Evolutionary conservation across 257 asterid genomes (phyloP).

Genomic region (Penstemon barbatus): DNA sequence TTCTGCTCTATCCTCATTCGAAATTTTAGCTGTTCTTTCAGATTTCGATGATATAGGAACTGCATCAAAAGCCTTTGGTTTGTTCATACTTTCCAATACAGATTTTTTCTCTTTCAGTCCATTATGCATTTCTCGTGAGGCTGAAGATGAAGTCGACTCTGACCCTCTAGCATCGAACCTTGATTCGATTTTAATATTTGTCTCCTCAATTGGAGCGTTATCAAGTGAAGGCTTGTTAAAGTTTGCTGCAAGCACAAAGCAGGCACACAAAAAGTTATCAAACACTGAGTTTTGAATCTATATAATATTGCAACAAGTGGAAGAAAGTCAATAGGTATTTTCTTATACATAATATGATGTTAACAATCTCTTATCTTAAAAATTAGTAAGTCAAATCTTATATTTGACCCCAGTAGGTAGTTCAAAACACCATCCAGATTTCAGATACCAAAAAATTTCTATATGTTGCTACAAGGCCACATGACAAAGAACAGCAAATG

Average conservation of each 20-base stretch:
- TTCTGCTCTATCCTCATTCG: conserved; percentile 39
- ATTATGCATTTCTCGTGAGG: conserved; percentile 38
- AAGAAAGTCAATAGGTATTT: too few species aligned
- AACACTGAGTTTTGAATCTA: conserved; percentile 24
- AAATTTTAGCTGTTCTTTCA: conserved; percentile 34
- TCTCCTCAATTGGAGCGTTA: conserved; percentile 35
- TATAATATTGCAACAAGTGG: background rate
- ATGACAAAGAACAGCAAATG: too few species aligned
- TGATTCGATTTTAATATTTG: conserved; percentile 34
- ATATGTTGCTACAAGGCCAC: background rate
- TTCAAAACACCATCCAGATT: too few species aligned
- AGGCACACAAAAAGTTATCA: conserved; percentile 24
- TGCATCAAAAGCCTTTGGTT: conserved; percentile 35
- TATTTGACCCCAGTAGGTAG: background rate
- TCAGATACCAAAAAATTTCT: background rate
- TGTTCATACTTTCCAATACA: conserved; percentile 41
- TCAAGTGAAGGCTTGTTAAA: conserved; percentile 33
- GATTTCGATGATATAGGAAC: conserved; percentile 54
- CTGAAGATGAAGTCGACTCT: conserved; percentile 46
- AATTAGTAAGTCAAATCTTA: conserved; percentile 1
- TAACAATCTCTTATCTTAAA: background rate
- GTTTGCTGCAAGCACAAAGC: conserved; percentile 27
- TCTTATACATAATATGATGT: background rate
- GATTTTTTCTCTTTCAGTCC: conserved; percentile 39
- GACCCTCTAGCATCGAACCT: conserved; percentile 40